A percentile compares a stretch with the other conserved stretches of the same genome.
phyloP scores from a whole-genome alignment of 768 basidiomycete species.

The Termitomyces sp. region DNA sequence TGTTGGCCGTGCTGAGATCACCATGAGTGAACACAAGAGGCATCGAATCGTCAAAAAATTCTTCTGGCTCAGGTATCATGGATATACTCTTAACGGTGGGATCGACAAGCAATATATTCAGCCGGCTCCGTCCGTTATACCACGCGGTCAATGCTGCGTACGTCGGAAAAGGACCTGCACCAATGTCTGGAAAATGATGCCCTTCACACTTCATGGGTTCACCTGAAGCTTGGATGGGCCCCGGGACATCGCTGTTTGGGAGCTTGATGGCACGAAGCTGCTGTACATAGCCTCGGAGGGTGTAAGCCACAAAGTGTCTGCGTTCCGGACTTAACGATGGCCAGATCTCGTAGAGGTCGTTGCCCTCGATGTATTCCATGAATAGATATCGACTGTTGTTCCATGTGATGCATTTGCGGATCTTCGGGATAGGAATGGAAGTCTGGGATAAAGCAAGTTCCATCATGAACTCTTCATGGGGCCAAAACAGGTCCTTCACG shows the following conservation, averaged over 20 bases:
- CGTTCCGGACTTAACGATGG: too few species aligned
- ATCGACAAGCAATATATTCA: not conserved
- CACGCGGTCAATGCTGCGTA: conserved; percentile 22
- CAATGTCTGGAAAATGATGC: conserved; percentile 18
- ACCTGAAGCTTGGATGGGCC: conserved; percentile 17
- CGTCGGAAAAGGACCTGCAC: conserved; percentile 25
- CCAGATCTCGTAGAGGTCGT: too few species aligned
- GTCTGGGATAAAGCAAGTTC: too few species aligned
- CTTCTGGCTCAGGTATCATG: not conserved
- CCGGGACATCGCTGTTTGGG: conserved; percentile 13
- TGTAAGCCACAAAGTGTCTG: too few species aligned
- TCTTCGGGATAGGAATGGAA: too few species aligned
- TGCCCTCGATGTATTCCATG: too few species aligned
- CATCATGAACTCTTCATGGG: too few species aligned
- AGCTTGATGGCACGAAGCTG: conserved; percentile 18
- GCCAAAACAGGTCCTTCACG: too few species aligned
- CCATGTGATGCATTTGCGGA: too few species aligned
- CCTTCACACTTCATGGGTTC: conserved; percentile 9
- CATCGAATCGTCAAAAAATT: conserved; percentile 11
- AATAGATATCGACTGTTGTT: too few species aligned
- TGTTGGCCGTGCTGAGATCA: conserved; percentile 16
- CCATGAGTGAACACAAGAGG: conserved; percentile 20
- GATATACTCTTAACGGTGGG: not conserved
- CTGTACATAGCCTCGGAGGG: too few species aligned
- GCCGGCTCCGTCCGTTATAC: conserved; percentile 15